phyloP scores from a whole-genome alignment of 2,329 filamentous ascomycete species.

The Xylariaceae sp. region DNA sequence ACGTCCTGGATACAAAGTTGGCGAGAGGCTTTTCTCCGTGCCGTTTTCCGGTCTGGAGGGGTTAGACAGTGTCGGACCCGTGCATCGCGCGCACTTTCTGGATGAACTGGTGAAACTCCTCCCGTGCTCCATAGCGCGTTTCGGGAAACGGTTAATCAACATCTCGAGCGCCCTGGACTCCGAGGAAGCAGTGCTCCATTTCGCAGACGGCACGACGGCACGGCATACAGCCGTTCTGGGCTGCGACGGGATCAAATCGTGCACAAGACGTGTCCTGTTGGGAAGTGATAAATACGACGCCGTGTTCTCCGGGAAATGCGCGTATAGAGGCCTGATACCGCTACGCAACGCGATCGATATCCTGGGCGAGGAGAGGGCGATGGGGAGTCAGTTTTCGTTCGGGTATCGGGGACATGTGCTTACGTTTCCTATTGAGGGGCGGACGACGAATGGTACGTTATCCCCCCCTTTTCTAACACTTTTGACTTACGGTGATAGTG shows the following conservation, averaged over 20 bases:
- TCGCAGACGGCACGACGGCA: conserved; percentile 37
- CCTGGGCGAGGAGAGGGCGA: conserved; percentile 39
- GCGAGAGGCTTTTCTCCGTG: conserved; percentile 24
- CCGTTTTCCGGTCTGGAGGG: conserved; percentile 14
- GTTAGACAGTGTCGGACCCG: conserved; percentile 20
- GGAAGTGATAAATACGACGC: conserved; percentile 35
- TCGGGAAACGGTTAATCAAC: conserved; percentile 35
- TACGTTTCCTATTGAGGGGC: conserved; percentile 47
- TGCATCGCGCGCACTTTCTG: conserved; percentile 37
- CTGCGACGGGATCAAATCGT: conserved; percentile 61
- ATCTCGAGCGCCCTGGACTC: conserved; percentile 27
- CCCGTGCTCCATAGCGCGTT: conserved; percentile 30
- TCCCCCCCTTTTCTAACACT: neutral
- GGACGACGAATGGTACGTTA: conserved; percentile 28
- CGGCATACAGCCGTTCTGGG: conserved; percentile 45
- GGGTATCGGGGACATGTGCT: conserved; percentile 53
- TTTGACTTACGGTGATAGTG: conserved; percentile 16
- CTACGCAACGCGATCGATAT: conserved; percentile 50
- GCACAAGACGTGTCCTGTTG: conserved; percentile 47
- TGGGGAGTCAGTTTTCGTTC: conserved; percentile 29
- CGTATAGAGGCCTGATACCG: conserved; percentile 43
- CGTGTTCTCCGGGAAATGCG: conserved; percentile 36
- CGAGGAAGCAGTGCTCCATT: conserved; percentile 28
- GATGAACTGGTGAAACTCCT: conserved; percentile 37
- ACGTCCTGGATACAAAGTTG: conserved; percentile 17